These are phyloP conservation scores for Podila minutissima DNA, from an alignment of 192 early-diverging fungal genomes.

Conservation along the genomic window DNA sequence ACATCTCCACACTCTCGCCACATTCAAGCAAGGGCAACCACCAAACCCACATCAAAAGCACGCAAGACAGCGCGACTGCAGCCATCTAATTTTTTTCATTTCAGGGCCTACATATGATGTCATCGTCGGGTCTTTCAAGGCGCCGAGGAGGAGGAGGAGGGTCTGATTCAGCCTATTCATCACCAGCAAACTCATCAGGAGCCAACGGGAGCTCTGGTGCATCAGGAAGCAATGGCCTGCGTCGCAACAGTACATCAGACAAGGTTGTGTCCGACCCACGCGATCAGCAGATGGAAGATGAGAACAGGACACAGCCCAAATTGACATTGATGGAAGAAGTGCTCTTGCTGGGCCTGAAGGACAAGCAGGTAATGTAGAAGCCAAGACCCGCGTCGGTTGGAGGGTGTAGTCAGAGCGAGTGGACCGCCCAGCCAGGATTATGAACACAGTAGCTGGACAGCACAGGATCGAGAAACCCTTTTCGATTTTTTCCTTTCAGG, in stretches of 20 bases:
- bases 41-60: not conserved
- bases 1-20: not conserved
- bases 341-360: constrained; percentile 93
- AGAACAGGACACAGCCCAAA: constrained; percentile 67
- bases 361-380: constrained; percentile 72
- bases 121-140: constrained; percentile 52
- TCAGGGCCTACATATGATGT: constrained; percentile 18
- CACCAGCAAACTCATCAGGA: constrained; percentile 36
- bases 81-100: not conserved
- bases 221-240: constrained; percentile 25
- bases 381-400: not conserved
- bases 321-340: constrained; percentile 98
- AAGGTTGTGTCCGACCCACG: constrained; percentile 65
- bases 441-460: too few species aligned
- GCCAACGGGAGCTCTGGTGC: not conserved
- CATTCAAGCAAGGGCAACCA: not conserved
- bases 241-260: constrained; percentile 25
- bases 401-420: too few species aligned
- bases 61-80: not conserved
- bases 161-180: constrained; percentile 27
- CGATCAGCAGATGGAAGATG: constrained; percentile 63
- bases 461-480: too few species aligned
- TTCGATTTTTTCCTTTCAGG: too few species aligned
- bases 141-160: constrained; percentile 38
- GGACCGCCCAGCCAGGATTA: not conserved